Conservation (phyloP, 106 monocot species). For the Xerophyta viscosa region DNA sequence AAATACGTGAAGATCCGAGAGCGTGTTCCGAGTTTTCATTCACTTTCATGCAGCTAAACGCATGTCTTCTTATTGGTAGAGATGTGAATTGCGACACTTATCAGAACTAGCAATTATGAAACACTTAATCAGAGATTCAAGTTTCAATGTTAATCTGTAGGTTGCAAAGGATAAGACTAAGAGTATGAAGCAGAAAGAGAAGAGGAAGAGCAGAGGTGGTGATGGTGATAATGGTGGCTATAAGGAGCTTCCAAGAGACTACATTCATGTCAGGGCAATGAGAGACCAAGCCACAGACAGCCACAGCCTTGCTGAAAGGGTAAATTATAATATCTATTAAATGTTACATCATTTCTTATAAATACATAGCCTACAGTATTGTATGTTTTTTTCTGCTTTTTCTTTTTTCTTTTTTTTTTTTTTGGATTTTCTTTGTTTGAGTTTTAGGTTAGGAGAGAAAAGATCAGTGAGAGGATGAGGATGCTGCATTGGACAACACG, state of each 20-base stretch:
- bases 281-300: slow-evolving; percentile 72
- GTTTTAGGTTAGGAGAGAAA: slow-evolving; percentile 63
- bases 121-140: too few relatives aligned
- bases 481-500: slow-evolving; percentile 55
- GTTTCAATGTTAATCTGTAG: too few relatives aligned
- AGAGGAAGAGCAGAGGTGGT: slow-evolving; percentile 11
- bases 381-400: background rate
- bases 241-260: slow-evolving; percentile 20
- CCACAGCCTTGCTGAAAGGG: slow-evolving; percentile 78
- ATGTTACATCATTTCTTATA: too few relatives aligned
- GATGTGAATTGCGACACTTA: too few relatives aligned
- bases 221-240: background rate
- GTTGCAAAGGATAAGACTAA: too few relatives aligned
- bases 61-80: too few relatives aligned
- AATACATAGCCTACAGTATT: too few relatives aligned
- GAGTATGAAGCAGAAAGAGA: background rate
- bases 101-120: too few relatives aligned
- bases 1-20: too few relatives aligned
- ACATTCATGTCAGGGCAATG: slow-evolving; percentile 73
- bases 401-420: background rate
- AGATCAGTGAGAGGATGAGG: slow-evolving; percentile 70
- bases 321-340: too few relatives aligned
- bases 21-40: too few relatives aligned
- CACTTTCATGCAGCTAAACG: too few relatives aligned
- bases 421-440: background rate